A percentile compares a stretch with the other conserved stretches of the same genome.
These are phyloP conservation scores for Protomyces pachydermus DNA, from an alignment of 1,139 yeast species.

Conservation along the genomic window DNA sequence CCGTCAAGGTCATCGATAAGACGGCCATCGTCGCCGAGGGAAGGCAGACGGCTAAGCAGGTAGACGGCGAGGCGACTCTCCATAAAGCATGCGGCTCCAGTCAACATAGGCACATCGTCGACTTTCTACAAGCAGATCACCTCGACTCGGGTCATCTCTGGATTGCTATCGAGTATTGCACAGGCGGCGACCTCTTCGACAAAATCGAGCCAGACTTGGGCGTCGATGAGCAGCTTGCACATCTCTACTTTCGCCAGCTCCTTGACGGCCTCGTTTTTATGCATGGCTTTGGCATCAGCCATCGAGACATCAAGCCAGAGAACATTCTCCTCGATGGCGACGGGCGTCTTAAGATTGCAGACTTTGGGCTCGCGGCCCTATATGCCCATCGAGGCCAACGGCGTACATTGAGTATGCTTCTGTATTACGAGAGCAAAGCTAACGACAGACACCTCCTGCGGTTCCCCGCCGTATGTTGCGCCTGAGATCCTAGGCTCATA, in stretches of 20 bases:
- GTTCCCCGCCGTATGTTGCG: slow-evolving; percentile 69
- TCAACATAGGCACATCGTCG: slow-evolving; percentile 53
- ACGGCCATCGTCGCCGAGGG: slow-evolving; percentile 47
- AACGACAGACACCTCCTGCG: slow-evolving; percentile 41
- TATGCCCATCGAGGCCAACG: slow-evolving; percentile 50
- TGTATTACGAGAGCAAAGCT: neutral
- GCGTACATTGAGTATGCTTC: slow-evolving; percentile 24
- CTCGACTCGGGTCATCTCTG: slow-evolving; percentile 38
- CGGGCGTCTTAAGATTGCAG: slow-evolving; percentile 61
- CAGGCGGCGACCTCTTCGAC: slow-evolving; percentile 67
- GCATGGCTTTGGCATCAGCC: slow-evolving; percentile 73
- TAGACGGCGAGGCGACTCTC: slow-evolving; percentile 50
- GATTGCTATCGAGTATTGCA: slow-evolving; percentile 61
- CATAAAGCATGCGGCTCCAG: slow-evolving; percentile 51
- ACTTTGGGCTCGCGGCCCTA: slow-evolving; percentile 62
- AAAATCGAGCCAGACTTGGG: slow-evolving; percentile 68
- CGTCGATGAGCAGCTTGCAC: slow-evolving; percentile 60
- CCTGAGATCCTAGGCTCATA: slow-evolving; percentile 49
- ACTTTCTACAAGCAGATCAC: slow-evolving; percentile 50
- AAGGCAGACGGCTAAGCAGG: slow-evolving; percentile 44
- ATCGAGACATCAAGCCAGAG: slow-evolving; percentile 80
- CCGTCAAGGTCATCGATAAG: slow-evolving; percentile 55
- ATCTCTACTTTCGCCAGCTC: slow-evolving; percentile 60
- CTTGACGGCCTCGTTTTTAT: slow-evolving; percentile 53
- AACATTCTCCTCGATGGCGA: slow-evolving; percentile 69